Evolutionary conservation across 2,329 filamentous ascomycete genomes (phyloP), one percentile per base, ranked within the genome.

Genomic region (Paraphoma chrysanthemicola): DNA sequence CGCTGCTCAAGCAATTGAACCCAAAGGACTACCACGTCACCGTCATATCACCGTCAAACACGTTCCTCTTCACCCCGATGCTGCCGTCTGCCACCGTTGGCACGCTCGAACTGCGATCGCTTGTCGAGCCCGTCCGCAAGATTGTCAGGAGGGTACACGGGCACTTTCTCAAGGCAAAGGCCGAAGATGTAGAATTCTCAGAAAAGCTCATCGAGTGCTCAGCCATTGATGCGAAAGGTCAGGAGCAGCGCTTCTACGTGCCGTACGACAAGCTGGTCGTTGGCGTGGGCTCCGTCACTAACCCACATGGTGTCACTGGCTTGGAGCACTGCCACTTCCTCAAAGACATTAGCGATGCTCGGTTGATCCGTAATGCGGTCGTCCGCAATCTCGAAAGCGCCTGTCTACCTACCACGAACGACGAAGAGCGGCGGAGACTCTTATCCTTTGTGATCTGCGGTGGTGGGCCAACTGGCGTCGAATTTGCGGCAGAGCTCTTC

Each of bases 51-150:
- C 94, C 95, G 0, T 90, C 90, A 36, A 98, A 98, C 71, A 97
- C 98, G 80, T 99, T 99, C 79, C 81, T 99, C 31, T 99, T 99
- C 77, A 99, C 95, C 1, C 95, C 95, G 0, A 98, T 99, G 93
- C 83, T 99, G 43, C 95, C 95, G 1, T 97, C 93, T 33, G 96
- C 95, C 7, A 99, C 96, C 0, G 95, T 99, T 6, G 96, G 96
- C 11, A 99, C 95, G 0, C 82, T 99, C 31, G 94, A 97, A 72
- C 81, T 98, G 69, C 85, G 94, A 63, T 97, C 93, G 48, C 82
- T 99, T 56, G 92, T 97, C 41, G 95, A 99, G 77, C 95, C 95
- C 0, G 91, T 99, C 59, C 87, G 95, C 59, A 87, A 91, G 46
- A 95, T 99, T 65, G 82, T 98, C 17, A 81, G 85, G 51, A 84